These are phyloP conservation scores for Heritiera littoralis DNA, from an alignment of 345 rosid genomes.

Conservation along the genomic window DNA sequence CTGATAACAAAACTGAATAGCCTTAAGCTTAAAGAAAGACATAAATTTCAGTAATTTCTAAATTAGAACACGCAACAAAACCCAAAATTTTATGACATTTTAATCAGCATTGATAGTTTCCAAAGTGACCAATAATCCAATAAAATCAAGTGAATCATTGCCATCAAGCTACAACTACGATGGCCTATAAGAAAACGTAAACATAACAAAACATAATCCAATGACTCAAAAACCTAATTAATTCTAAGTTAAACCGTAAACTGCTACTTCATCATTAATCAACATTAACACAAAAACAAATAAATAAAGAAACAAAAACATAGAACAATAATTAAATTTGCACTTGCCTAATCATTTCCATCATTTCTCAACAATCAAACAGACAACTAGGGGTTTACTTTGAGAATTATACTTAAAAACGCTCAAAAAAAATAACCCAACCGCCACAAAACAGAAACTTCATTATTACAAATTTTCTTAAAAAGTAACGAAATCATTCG, in stretches of 20 bases:
- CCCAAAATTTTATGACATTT: neutral
- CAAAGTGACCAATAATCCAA: conserved; percentile 4
- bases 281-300: conserved; percentile 1
- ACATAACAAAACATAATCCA: neutral
- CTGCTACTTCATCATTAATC: neutral
- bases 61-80: neutral
- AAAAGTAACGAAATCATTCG: neutral
- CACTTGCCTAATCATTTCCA: neutral
- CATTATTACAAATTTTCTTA: neutral
- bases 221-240: neutral
- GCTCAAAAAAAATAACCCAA: neutral
- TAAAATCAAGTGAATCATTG: neutral
- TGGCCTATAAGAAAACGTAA: neutral
- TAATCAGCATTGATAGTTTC: neutral
- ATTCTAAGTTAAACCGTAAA: neutral
- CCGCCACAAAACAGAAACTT: conserved; percentile 9
- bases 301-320: neutral
- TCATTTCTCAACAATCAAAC: neutral
- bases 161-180: neutral
- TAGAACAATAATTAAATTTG: neutral
- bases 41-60: conserved; percentile 10
- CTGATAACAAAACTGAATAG: conserved; percentile 18
- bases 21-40: neutral
- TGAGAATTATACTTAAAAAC: neutral
- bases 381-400: neutral